Evolutionary conservation across 2,329 filamentous ascomycete species (phyloP).

Genomic region (Paramyrothecium roridum): DNA sequence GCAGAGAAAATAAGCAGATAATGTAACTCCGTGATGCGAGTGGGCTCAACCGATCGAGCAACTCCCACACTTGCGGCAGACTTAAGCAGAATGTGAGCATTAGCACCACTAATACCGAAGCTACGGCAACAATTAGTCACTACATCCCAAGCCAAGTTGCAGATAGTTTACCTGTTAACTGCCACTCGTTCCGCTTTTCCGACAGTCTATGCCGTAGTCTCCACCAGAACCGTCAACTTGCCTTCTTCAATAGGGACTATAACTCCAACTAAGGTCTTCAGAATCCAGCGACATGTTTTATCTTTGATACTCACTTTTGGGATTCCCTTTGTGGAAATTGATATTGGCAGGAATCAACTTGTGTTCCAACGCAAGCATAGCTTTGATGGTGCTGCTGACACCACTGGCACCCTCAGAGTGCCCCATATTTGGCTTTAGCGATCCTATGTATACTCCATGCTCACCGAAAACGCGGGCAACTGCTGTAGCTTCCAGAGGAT

Average conservation of each 20-base stretch:
- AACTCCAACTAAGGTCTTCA: neutral
- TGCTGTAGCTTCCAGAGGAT: conserved; percentile 32
- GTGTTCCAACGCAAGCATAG: conserved; percentile 19
- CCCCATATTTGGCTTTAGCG: conserved; percentile 18
- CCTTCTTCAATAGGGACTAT: conserved; percentile 12
- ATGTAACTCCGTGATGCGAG: neutral
- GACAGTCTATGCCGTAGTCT: conserved; percentile 30
- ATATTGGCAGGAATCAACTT: conserved; percentile 17
- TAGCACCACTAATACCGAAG: conserved; percentile 40
- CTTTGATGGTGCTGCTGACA: conserved; percentile 21
- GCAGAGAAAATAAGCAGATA: neutral
- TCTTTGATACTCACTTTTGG: conserved; percentile 11
- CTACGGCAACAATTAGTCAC: too few species aligned
- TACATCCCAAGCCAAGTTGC: too few species aligned
- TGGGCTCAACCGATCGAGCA: neutral
- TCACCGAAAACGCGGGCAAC: conserved; percentile 23
- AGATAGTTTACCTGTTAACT: conserved; percentile 33
- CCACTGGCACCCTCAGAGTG: conserved; percentile 23
- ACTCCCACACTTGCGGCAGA: neutral
- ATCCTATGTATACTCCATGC: conserved; percentile 16
- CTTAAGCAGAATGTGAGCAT: conserved; percentile 19
- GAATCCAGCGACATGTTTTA: neutral
- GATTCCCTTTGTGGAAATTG: conserved; percentile 16
- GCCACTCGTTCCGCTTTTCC: conserved; percentile 33
- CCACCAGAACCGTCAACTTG: conserved; percentile 21